Conservation (phyloP, 805 yeast genomes). For the Dipodascus geniculatus region DNA sequence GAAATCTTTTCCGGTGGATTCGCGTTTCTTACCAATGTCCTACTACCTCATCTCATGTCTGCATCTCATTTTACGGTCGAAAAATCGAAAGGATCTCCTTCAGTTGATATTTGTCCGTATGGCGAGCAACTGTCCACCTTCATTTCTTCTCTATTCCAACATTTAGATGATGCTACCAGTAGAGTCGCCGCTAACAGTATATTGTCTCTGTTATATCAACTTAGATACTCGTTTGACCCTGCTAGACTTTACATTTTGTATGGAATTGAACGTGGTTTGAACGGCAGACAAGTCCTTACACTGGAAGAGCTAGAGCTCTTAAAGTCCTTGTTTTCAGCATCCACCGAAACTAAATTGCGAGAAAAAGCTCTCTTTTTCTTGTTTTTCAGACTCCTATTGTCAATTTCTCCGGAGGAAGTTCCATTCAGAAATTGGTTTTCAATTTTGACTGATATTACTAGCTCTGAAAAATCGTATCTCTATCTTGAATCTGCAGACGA, state of each 20-base stretch:
- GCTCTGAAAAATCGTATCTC: background rate
- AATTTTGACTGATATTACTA: background rate
- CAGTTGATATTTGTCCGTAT: conserved; percentile 36
- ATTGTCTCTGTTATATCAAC: conserved; percentile 36
- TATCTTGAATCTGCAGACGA: background rate
- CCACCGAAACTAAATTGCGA: conserved; percentile 14
- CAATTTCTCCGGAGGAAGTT: background rate
- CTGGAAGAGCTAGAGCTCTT: conserved; percentile 23
- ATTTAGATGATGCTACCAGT: conserved; percentile 22
- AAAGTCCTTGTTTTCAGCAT: conserved; percentile 25
- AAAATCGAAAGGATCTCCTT: conserved; percentile 15
- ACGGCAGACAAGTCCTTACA: conserved; percentile 17
- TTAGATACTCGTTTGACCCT: conserved; percentile 52
- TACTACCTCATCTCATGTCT: conserved; percentile 49
- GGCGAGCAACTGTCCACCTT: conserved; percentile 42
- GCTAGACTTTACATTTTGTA: conserved; percentile 47
- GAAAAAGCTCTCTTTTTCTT: conserved; percentile 6
- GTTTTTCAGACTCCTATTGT: conserved; percentile 8
- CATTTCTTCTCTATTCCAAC: conserved; percentile 28
- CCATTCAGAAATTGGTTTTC: background rate
- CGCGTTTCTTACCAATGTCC: conserved; percentile 31
- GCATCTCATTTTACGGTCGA: conserved; percentile 45
- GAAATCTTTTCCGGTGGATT: conserved; percentile 34
- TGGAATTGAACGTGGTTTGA: conserved; percentile 48
- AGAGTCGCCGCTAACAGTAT: conserved; percentile 22